Percentiles rank a stretch among this genome's conserved stretches.
Conservation (phyloP, 2,329 filamentous ascomycete species). For the Hirsutella thompsonii region DNA sequence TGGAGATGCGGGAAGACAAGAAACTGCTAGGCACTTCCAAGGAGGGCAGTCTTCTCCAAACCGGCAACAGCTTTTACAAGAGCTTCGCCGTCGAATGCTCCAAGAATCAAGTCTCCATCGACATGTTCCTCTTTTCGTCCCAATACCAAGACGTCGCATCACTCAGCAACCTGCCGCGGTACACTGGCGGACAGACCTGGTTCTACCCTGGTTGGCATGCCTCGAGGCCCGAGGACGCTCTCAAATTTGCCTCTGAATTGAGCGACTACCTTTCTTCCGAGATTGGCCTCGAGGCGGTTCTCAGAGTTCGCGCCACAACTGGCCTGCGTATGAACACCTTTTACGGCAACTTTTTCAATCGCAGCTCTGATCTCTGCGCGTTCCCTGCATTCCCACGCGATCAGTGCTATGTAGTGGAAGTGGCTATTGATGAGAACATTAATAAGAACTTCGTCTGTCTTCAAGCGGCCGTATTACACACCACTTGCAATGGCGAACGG, state of each 20-base stretch:
- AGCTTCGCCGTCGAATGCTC: constrained; percentile 98
- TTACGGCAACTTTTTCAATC: constrained; percentile 99
- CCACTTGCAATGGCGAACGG: constrained; percentile 93
- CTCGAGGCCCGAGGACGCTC: constrained; percentile 82
- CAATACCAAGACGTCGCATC: constrained; percentile 97
- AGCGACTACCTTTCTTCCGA: constrained; percentile 94
- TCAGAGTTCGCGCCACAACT: constrained; percentile 88
- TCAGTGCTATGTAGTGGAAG: constrained; percentile 94
- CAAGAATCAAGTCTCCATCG: constrained; percentile 95
- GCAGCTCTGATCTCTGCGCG: constrained; percentile 91
- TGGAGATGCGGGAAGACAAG: constrained; percentile 92
- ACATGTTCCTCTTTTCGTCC: constrained; percentile 95
- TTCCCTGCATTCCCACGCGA: constrained; percentile 97
- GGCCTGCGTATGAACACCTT: constrained; percentile 94
- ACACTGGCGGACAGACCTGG: constrained; percentile 95
- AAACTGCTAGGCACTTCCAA: constrained; percentile 89
- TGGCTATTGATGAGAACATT: constrained; percentile 91
- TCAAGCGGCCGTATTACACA: constrained; percentile 91
- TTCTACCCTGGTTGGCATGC: constrained; percentile 99
- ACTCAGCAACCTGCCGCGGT: constrained; percentile 85
- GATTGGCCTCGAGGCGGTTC: constrained; percentile 89
- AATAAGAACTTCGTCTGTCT: constrained; percentile 85
- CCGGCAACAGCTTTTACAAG: constrained; percentile 95
- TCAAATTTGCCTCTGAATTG: constrained; percentile 95
- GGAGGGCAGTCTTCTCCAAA: constrained; percentile 77